Evolutionary conservation across 345 rosid genomes (phyloP).

Genomic region (Balakata baccata): DNA sequence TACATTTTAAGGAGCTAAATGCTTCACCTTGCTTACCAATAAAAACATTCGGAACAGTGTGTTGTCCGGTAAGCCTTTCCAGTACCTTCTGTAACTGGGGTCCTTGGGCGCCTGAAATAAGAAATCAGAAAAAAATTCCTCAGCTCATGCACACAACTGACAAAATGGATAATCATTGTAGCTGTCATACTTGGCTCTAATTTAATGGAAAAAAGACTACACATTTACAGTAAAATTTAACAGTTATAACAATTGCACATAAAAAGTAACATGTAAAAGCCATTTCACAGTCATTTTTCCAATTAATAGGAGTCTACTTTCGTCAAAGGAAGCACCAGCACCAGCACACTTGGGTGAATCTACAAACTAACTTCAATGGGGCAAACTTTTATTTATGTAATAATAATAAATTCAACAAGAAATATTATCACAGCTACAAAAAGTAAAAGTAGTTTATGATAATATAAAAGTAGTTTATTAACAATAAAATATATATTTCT

Average conservation of each 20-base stretch:
- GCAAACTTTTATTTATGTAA: too few relatives aligned
- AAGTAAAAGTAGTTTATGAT: too few relatives aligned
- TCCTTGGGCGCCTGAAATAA: slow-evolving; percentile 72
- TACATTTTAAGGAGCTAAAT: background rate
- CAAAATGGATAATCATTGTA: background rate
- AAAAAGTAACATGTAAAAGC: background rate
- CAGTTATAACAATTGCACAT: background rate
- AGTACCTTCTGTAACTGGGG: slow-evolving; percentile 78
- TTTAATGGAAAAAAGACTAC: background rate
- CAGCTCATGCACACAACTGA: background rate
- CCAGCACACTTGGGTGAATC: too few relatives aligned
- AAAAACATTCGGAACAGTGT: slow-evolving; percentile 90
- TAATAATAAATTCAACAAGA: too few relatives aligned
- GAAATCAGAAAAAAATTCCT: background rate
- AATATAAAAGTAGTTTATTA: too few relatives aligned
- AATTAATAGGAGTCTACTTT: background rate
- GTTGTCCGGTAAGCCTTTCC: slow-evolving; percentile 88
- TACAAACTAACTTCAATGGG: too few relatives aligned
- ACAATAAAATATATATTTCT: too few relatives aligned
- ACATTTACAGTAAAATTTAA: background rate
- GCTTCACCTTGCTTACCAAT: slow-evolving; percentile 48
- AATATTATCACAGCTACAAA: too few relatives aligned
- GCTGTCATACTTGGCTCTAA: background rate
- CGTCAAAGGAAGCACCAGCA: background rate
- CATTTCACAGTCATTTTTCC: background rate